A percentile compares a stretch with the other conserved stretches of the same genome.
Evolutionary conservation across 2,329 filamentous ascomycete species (phyloP).

Genomic region (Ascosphaera apis): DNA sequence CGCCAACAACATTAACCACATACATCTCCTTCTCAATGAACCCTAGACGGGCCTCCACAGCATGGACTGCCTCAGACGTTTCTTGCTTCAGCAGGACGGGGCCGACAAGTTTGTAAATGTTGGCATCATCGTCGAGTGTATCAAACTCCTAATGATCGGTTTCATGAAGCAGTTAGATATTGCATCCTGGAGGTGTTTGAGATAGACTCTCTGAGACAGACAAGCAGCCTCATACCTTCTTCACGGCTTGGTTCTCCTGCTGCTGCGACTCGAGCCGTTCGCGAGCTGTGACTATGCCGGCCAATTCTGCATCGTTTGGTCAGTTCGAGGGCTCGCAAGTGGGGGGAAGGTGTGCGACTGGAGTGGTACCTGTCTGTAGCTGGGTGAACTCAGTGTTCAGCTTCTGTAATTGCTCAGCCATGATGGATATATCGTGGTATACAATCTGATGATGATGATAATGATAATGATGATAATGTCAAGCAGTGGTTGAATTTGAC

Average conservation of each 20-base stretch:
- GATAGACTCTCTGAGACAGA: too few relatives aligned
- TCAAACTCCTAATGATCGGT: conserved; percentile 47
- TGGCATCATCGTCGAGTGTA: conserved; percentile 53
- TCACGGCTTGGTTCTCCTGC: conserved; percentile 75
- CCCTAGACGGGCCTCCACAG: conserved; percentile 72
- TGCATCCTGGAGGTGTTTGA: not conserved
- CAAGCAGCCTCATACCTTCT: conserved; percentile 34
- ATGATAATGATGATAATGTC: not conserved
- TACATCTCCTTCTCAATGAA: conserved; percentile 91
- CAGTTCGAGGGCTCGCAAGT: not conserved
- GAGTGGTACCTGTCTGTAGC: not conserved
- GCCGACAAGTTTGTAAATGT: conserved; percentile 88
- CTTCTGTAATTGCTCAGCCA: conserved; percentile 73
- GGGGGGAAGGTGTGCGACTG: not conserved
- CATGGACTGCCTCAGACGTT: conserved; percentile 67
- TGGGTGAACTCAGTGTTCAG: conserved; percentile 48
- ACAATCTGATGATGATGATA: too few relatives aligned
- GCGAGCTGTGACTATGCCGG: conserved; percentile 49
- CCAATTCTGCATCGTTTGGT: conserved; percentile 42
- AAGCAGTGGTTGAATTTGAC: too few relatives aligned
- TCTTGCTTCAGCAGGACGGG: conserved; percentile 91
- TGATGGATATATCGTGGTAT: conserved; percentile 10
- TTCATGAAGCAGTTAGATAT: conserved; percentile 1
- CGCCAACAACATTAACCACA: conserved; percentile 12
- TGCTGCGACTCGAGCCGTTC: conserved; percentile 84